Evolutionary conservation across 2,329 filamentous ascomycete genomes (phyloP), one percentile per base, ranked within the genome.

Genomic region (Colletotrichum sp.): DNA sequence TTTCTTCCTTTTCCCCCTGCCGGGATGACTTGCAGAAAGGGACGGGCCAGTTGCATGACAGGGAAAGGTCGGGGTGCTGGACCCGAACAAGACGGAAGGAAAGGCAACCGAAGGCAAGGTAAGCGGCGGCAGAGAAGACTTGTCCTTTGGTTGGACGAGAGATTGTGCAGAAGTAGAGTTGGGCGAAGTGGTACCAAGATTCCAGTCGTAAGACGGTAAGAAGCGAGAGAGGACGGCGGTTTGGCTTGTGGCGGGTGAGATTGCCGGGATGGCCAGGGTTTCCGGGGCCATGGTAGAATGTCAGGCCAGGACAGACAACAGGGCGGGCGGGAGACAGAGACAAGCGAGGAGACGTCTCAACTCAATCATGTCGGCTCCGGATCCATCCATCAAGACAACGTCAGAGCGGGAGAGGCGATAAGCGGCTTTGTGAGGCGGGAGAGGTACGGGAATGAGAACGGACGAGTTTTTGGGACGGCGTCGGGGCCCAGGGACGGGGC

Each of bases 1-100:
- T 64, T 64, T 39, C 22, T 68, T 67, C 39, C 25, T 57, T 13
- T 44, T 30, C 13, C 48, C 63, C 69, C 32, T 73, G 73, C 39
- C 52, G 63, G 55, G 69, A 65, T 75, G 73, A 75, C 70, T 68
- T 68, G 69, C 70, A 72, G 70, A 75, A 30, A 75, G 36, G 61
- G 39, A 59, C 63, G 25, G 57, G 44, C 52, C 61, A 71, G 68
- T 61, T 34, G 59, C 30, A 71, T 57, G 32, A n/a, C 60, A 48
- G 44, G 60, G 25, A 28, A 57, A 25, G 39, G 67, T 61, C 52
- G 11, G 59, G 44, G 44, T 52, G 44, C 44, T 52, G 39, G 59
- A 34, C 36, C 34, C 13, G 30, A 57, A 12, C 52, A n/a, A n/a
- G n/a, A 52, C 25, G 25, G 34, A 22, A 55, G 30, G 36, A 52